Conservation (phyloP, 306 rosid genomes). For the Adenanthera pavonina region DNA sequence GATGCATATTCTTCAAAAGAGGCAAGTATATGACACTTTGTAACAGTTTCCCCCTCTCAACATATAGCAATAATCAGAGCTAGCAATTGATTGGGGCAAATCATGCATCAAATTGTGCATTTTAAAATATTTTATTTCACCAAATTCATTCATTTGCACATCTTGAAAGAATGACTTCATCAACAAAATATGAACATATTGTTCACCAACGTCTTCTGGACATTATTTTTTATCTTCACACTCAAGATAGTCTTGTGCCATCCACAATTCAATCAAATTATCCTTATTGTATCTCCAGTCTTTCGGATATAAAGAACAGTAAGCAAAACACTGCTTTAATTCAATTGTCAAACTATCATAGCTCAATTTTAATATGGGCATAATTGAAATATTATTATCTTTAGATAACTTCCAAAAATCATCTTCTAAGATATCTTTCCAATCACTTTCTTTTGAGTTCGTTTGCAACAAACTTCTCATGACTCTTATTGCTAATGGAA, state of each 20-base stretch:
- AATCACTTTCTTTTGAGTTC: background rate
- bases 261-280: background rate
- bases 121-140: background rate
- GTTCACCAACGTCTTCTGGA: background rate
- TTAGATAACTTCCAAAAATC: background rate
- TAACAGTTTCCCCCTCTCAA: background rate
- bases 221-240: background rate
- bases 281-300: background rate
- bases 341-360: background rate
- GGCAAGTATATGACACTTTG: background rate
- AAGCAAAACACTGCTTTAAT: background rate
- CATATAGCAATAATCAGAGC: background rate
- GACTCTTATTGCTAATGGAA: background rate
- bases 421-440: background rate
- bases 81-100: background rate
- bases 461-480: background rate
- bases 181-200: background rate
- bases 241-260: background rate
- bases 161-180: background rate
- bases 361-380: background rate
- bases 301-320: conserved; percentile 12
- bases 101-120: conserved; percentile 4
- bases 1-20: background rate
- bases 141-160: background rate
- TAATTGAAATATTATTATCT: background rate